phyloP scores from a whole-genome alignment of 768 basidiomycete species.

The Polyporus arcularius region DNA sequence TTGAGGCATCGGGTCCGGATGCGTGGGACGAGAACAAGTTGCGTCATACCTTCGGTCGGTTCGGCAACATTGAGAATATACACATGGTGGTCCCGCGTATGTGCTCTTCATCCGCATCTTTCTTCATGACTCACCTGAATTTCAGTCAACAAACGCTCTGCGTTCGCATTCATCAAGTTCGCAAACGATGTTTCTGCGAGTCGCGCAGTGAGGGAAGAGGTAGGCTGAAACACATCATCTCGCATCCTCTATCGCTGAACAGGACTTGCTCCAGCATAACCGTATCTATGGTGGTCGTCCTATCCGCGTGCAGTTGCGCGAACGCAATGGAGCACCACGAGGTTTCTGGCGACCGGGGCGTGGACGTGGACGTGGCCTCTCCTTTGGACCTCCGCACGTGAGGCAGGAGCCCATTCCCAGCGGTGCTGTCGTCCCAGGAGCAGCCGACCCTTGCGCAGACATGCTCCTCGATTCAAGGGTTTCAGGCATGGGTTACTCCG shows the following conservation, averaged over 20 bases:
- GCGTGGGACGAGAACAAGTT: constrained; percentile 74
- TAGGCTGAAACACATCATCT: constrained; percentile 27
- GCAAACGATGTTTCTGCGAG: constrained; percentile 61
- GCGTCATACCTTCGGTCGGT: constrained; percentile 57
- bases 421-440: not conserved
- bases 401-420: not conserved
- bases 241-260: not conserved
- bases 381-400: constrained; percentile 29
- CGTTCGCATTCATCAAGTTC: constrained; percentile 80
- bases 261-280: constrained; percentile 52
- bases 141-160: constrained; percentile 62
- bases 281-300: constrained; percentile 66
- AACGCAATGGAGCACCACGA: constrained; percentile 56
- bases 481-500: too few relatives aligned
- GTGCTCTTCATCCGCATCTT: constrained; percentile 24
- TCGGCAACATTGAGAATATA: constrained; percentile 63
- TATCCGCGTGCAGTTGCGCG: constrained; percentile 75
- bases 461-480: too few relatives aligned
- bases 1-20: constrained; percentile 61
- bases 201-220: constrained; percentile 69
- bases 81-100: constrained; percentile 67
- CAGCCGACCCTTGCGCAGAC: not conserved
- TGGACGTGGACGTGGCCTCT: constrained; percentile 35
- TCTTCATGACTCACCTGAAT: not conserved
- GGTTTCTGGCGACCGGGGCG: constrained; percentile 48